Percentiles rank a stretch among this genome's conserved stretches.
These are phyloP conservation scores for Fistulinella prunicolor DNA, from an alignment of 768 basidiomycete species.

Conservation along the genomic window DNA sequence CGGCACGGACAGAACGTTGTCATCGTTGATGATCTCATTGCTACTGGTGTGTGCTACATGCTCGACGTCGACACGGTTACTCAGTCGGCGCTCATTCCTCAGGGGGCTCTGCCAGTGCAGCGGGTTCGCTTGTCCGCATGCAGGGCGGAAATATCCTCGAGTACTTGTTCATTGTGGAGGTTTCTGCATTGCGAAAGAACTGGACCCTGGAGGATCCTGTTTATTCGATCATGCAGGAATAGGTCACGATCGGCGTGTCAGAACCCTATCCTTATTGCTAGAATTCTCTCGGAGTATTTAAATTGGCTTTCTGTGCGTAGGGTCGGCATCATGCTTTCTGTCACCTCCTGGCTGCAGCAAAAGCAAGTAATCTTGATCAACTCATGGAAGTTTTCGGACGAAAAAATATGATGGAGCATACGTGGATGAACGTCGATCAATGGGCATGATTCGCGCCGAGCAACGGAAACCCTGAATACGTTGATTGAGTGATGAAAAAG, in stretches of 20 bases:
- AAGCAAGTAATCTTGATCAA: not conserved
- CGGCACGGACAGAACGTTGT: constrained; percentile 79
- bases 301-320: not conserved
- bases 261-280: constrained; percentile 26
- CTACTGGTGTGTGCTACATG: constrained; percentile 65
- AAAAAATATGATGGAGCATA: too few species aligned
- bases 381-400: too few species aligned
- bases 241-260: not conserved
- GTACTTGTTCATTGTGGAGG: constrained; percentile 92
- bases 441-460: too few species aligned
- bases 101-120: constrained; percentile 94
- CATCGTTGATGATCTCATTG: constrained; percentile 93
- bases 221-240: constrained; percentile 86
- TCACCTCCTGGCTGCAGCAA: not conserved
- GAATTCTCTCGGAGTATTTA: constrained; percentile 3
- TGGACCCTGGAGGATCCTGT: constrained; percentile 70
- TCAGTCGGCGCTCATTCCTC: constrained; percentile 4
- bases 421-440: too few species aligned
- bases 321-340: not conserved
- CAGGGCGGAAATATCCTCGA: constrained; percentile 83
- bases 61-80: not conserved
- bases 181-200: constrained; percentile 71
- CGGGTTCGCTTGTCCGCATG: constrained; percentile 82
- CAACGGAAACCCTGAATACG: too few species aligned
- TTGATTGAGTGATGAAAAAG: not conserved